Evolutionary conservation across 805 yeast genomes (phyloP), one percentile per base, ranked within the genome.

Genomic region (Phaffomyces opuntiae): DNA sequence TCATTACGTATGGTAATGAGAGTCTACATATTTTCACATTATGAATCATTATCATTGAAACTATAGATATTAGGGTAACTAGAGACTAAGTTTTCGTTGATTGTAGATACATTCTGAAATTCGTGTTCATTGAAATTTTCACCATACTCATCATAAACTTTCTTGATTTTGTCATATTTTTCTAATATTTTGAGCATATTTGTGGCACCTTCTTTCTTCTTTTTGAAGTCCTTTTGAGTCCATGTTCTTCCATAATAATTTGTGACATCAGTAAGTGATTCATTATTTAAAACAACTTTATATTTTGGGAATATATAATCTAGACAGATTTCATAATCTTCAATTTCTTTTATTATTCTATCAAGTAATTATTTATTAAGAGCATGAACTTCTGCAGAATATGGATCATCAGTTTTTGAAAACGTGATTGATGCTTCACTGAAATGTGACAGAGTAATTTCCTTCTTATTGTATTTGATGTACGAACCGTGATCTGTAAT

Each of bases 401-500:
- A 89, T 54, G 88, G 89, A 1, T 96, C 87, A 32, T 81, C 88
- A 4, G 5, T 11, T 29, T 29, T 6, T 29, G 31, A 29, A 11
- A 29, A 29, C 6, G 7, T 29, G 31, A 9, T 29, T 9, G 31
- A 29, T 5, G 31, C 12, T 9, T 9, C 12, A 9, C 31, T 11
- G 3, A 11, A 11, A 29, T 29, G 7, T 7, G 13, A 29, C 31
- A 5, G 12, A 5, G 14, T 12, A 11, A 27, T 27, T 7, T 11
- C 29, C 29, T 6, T 5, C 3, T 12, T 9, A 29, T 29, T 29
- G 13, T 11, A 14, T 9, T 35, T 33, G n/a, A 52, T 35, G 27
- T 44, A 56, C 0, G 95, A 85, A 0, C 96, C 97, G n/a, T n/a
- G n/a, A 62, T 89, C 97, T 19, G 87, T 81, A 56, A n/a, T n/a